Conservation (phyloP, 2,329 filamentous ascomycete species). For the Hysterium pulicare region DNA sequence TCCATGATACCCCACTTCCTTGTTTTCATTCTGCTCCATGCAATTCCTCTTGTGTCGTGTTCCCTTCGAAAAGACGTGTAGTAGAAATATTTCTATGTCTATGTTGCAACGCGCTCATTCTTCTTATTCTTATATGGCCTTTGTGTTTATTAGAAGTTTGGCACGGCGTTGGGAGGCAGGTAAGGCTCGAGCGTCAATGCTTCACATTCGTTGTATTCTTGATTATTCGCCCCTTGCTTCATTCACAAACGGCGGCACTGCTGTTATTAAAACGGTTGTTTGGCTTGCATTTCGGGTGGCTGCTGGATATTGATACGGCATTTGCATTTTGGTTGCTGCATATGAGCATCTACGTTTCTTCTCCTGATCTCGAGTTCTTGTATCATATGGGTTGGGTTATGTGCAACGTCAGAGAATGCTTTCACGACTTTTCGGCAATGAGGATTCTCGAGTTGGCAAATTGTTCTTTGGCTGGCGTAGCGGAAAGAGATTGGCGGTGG, state of each 20-base stretch:
- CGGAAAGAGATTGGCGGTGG: constrained; percentile 2
- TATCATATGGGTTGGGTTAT: constrained; percentile 30
- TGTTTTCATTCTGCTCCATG: constrained; percentile 8
- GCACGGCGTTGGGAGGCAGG: constrained; percentile 33
- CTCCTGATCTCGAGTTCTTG: constrained; percentile 14
- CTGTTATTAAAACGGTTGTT: constrained; percentile 23
- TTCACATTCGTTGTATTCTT: constrained; percentile 31
- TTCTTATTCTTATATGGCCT: too few species aligned
- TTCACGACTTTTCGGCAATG: constrained; percentile 7
- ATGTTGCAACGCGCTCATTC: constrained; percentile 1
- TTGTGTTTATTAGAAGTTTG: constrained; percentile 14
- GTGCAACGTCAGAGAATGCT: constrained; percentile 3
- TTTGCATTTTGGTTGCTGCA: constrained; percentile 6
- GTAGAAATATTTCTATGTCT: too few species aligned
- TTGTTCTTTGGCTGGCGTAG: constrained; percentile 3
- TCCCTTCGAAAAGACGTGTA: too few species aligned
- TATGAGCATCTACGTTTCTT: constrained; percentile 5
- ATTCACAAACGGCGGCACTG: constrained; percentile 5
- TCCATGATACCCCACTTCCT: constrained; percentile 36
- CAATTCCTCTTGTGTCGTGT: constrained; percentile 2
- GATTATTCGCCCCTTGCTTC: constrained; percentile 10
- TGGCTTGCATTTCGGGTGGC: constrained; percentile 27
- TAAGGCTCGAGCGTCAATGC: constrained; percentile 19
- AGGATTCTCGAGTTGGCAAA: constrained; percentile 5
- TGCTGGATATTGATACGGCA: constrained; percentile 8